These are phyloP conservation scores for Daldinia eschscholtzii DNA, from an alignment of 2,329 filamentous ascomycete species.

Conservation along the genomic window DNA sequence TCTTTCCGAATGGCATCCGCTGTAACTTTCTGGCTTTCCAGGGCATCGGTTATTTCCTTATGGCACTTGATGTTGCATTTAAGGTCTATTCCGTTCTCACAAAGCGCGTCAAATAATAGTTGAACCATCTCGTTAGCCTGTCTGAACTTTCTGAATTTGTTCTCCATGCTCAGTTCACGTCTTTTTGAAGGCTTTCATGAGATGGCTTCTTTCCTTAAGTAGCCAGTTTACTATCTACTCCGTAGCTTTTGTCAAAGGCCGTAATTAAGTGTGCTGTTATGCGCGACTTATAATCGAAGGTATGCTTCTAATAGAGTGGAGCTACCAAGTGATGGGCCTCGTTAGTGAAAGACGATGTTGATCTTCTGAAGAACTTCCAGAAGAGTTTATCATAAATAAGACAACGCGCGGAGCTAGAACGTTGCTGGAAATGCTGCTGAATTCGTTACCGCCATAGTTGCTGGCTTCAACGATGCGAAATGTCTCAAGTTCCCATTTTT, in stretches of 20 bases:
- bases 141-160: neutral
- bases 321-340: too few species aligned
- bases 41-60: neutral
- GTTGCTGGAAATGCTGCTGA: neutral
- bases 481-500: neutral
- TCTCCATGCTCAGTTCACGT: constrained; percentile 3
- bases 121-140: constrained; percentile 2
- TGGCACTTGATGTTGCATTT: constrained; percentile 4
- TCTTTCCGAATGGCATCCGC: constrained; percentile 7
- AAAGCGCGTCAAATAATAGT: neutral
- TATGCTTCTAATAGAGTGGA: too few species aligned
- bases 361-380: too few species aligned
- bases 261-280: neutral
- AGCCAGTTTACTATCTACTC: neutral
- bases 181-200: constrained; percentile 3
- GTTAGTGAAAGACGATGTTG: too few species aligned
- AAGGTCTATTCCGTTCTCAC: neutral
- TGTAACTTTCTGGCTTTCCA: neutral
- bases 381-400: neutral
- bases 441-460: neutral
- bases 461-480: neutral
- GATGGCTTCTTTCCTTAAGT: neutral
- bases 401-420: neutral
- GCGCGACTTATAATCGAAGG: too few species aligned
- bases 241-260: neutral